Percentiles rank a stretch among this genome's conserved stretches.
Conservation (phyloP, 202 grass and related monocot genomes). For the Panicum virgatum region DNA sequence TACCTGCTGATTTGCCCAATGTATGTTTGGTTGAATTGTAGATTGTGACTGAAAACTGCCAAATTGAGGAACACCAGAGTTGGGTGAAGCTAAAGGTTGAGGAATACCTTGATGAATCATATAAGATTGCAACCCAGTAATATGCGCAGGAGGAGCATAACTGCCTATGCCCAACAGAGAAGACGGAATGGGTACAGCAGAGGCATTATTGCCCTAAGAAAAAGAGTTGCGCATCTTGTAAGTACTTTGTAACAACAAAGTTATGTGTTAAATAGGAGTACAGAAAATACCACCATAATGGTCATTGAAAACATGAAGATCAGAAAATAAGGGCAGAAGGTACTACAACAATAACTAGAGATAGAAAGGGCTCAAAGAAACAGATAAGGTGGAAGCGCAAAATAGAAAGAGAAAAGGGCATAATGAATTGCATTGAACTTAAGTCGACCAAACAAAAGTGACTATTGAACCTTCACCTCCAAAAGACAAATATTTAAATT, state of each 20-base stretch:
- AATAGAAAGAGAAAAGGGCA: not conserved
- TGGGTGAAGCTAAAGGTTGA: constrained; percentile 65
- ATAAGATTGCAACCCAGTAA: constrained; percentile 70
- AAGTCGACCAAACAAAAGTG: not conserved
- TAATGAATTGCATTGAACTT: not conserved
- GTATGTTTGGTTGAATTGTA: constrained; percentile 51
- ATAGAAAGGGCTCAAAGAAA: not conserved
- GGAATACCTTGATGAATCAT: constrained; percentile 88
- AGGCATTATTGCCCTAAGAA: constrained; percentile 57
- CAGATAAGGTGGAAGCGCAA: not conserved
- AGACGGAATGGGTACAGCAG: constrained; percentile 59
- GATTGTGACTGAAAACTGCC: constrained; percentile 70
- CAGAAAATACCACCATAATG: not conserved
- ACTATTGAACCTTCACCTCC: constrained; percentile 18
- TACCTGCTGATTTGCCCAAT: constrained; percentile 57
- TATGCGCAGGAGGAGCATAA: constrained; percentile 60
- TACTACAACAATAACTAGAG: not conserved
- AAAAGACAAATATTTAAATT: not conserved
- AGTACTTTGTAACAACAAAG: not conserved
- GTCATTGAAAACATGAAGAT: not conserved
- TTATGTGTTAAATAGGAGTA: not conserved
- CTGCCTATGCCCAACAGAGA: constrained; percentile 67
- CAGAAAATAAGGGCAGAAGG: not conserved
- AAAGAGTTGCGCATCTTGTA: constrained; percentile 1
- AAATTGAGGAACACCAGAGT: constrained; percentile 70